Evolutionary conservation across 352 stramenopile species (phyloP), one percentile per base, ranked within the genome.

Genomic region (Pythium folliculosum): DNA sequence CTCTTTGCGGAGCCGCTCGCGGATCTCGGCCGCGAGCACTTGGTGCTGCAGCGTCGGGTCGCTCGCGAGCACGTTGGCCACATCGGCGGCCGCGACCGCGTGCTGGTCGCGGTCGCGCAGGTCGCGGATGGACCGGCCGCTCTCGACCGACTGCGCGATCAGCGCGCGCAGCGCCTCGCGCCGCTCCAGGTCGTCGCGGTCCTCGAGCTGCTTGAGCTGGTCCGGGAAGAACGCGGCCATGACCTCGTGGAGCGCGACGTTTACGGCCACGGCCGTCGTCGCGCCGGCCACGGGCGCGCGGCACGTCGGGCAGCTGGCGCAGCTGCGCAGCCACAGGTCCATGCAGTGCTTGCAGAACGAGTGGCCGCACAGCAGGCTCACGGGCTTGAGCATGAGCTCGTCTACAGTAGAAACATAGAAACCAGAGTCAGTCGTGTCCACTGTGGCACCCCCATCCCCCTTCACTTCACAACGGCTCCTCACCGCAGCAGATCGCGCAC

Each of bases 281-380:
- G 51, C 43, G 23, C 48, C 58, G 23, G 51, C 16, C 44, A 73
- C 65, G 17, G 65, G 51, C 65, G 76, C 62, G 48, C 76, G 76
- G 62, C 76, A 83, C 51, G 76, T 72, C 13, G 76, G 76, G 45
- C 76, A 83, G 59, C 55, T 79, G 16, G 64, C 40, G 57, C 73
- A 77, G 60, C 65, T 75, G 57, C 65, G 65, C 57, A 81, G 69
- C 76, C 76, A 83, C 30, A 79, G 56, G n/a, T 79, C 69, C 22
- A 83, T 59, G 16, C 76, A 83, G 37, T 67, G 75, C 55, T 76
- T 75, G 69, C 76, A 83, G 50, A 83, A 83, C 65, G 73, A 81
- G 64, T 83, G 76, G 45, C 76, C 76, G 23, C 76, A 83, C 40
- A 69, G 40, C 25, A 83, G 64, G 54, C 67, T 77, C 68, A 66